Conservation (phyloP, 208 protist species). For the Trypanosoma vivax region DNA sequence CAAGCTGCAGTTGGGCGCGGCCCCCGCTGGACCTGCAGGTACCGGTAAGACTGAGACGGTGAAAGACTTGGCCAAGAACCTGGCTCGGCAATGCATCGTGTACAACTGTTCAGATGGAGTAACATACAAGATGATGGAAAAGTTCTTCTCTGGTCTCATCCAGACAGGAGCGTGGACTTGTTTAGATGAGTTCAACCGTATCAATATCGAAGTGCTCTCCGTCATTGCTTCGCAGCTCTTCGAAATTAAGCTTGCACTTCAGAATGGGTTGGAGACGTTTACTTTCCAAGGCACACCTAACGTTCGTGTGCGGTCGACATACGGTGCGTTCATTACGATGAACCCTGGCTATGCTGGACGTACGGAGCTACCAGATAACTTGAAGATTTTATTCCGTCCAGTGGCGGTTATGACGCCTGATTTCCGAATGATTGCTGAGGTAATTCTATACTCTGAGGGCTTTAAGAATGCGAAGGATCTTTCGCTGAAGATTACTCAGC, state of each 20-base stretch:
- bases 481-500: slow-evolving; percentile 96
- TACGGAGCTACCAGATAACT: slow-evolving; percentile 98
- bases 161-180: slow-evolving; percentile 97
- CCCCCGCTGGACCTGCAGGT: slow-evolving; percentile 92
- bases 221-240: slow-evolving; percentile 97
- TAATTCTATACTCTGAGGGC: slow-evolving; percentile 97
- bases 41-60: slow-evolving; percentile 97
- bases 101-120: slow-evolving; percentile 98
- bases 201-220: slow-evolving; percentile 98
- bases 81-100: slow-evolving; percentile 95
- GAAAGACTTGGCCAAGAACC: slow-evolving; percentile 96
- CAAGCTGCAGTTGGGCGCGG: slow-evolving; percentile 93
- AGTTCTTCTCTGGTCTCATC: slow-evolving; percentile 96
- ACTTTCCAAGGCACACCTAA: slow-evolving; percentile 94
- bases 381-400: slow-evolving; percentile 97
- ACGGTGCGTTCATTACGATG: slow-evolving; percentile 99
- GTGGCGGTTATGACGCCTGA: slow-evolving; percentile 98
- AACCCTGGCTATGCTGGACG: slow-evolving; percentile 99
- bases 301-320: slow-evolving; percentile 91
- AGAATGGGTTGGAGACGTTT: slow-evolving; percentile 77
- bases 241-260: slow-evolving; percentile 94
- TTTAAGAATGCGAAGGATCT: slow-evolving; percentile 94
- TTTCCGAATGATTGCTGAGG: slow-evolving; percentile 97
- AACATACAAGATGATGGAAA: slow-evolving; percentile 97
- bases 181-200: slow-evolving; percentile 99